Evolutionary conservation across 2,329 filamentous ascomycete species (phyloP).

Genomic region (Diaporthe sp.): DNA sequence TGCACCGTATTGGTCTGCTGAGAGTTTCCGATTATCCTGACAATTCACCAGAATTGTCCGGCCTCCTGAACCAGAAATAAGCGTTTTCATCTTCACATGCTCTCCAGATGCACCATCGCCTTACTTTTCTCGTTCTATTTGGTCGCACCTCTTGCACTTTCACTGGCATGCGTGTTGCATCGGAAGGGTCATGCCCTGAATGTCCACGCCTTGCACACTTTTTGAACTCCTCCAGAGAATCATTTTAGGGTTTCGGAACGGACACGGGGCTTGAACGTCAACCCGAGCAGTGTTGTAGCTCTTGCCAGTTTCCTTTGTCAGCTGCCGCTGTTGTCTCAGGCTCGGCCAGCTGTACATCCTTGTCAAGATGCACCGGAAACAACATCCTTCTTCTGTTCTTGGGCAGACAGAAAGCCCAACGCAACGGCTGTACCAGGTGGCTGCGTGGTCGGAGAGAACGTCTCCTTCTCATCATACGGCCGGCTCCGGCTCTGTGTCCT

Average conservation of each 20-base stretch:
- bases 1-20: conserved; percentile 4
- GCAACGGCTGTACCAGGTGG: conserved; percentile 29
- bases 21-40: not conserved
- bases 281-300: not conserved
- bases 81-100: not conserved
- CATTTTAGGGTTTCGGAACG: not conserved
- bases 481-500: conserved; percentile 52
- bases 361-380: not conserved
- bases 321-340: not conserved
- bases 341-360: not conserved
- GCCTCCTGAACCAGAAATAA: not conserved
- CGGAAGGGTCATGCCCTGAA: not conserved
- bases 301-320: not conserved
- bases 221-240: not conserved
- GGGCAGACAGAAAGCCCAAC: conserved; percentile 27
- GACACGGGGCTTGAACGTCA: not conserved
- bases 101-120: not conserved
- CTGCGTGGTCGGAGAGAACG: conserved; percentile 28
- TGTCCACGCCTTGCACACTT: not conserved
- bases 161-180: not conserved
- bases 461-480: conserved; percentile 35
- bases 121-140: not conserved
- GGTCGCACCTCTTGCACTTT: not conserved
- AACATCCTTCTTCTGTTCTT: not conserved
- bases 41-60: not conserved